Base-by-base conservation (phyloP, 1,139 yeast species). In the Geotrichum phurueaensis region DNA sequence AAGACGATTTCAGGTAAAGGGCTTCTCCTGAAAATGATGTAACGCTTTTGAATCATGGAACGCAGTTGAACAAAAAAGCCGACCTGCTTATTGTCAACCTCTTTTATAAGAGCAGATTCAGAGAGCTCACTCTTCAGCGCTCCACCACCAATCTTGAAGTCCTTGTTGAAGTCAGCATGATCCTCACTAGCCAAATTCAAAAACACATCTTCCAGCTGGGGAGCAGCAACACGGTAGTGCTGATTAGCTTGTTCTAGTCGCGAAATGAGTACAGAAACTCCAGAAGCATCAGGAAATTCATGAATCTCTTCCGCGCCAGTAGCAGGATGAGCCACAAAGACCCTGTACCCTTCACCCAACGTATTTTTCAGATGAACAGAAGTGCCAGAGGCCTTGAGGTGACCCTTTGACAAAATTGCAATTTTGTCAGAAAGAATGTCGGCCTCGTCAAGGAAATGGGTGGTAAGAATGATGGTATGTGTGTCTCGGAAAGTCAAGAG, bases 361-460 rank as follows among this genome's bases (percentile, higher is more conserved):
- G 67, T 54, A 48, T 72, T 69, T 61, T 74, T 74, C 33, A 74
- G 66, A 49, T 69, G 67, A 5, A 73, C 71, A 10, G 77, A 67
- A 4, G 74, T 67, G 1, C 77, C 77, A 23, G 65, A 65, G 3
- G 73, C 74, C 45, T 66, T 66, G 51, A 74, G 59, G 3, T 59
- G 62, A 4, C 77, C 77, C 56, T 68, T 69, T 15, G 75, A 71
- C 65, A 74, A 60, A 56, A 74, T 68, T 10, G 73, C 75, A 53
- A 74, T 66, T n/a, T 70, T 64, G 62, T 74, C 77, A 29, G 75
- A 70, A 3, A 75, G 67, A 36, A 74, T 60, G 58, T 74, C 77
- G 0, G 77, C 77, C 56, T 74, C 77, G 56, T 74, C 77, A 43
- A 74, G 64, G 59, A 74, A 74, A 59, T 74, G 77, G 1, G 77